Percentiles rank a stretch among this genome's conserved stretches.
These are phyloP conservation scores for Nidularia pulvinata DNA, from an alignment of 768 basidiomycete genomes.

Conservation along the genomic window DNA sequence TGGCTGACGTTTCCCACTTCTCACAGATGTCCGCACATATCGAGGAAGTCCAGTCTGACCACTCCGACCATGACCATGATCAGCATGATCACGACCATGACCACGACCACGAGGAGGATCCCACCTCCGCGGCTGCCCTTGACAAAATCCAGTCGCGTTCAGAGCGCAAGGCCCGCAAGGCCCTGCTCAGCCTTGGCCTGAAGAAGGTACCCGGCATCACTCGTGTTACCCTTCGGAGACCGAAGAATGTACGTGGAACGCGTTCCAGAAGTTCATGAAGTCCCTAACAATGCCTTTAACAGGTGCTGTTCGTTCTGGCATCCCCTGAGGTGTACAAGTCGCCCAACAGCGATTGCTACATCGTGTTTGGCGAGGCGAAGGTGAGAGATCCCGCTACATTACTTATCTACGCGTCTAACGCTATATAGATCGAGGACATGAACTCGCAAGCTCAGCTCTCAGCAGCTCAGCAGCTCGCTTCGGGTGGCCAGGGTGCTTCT, in stretches of 20 bases:
- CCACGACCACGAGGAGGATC: slow-evolving; percentile 73
- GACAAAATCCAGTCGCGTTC: slow-evolving; percentile 95
- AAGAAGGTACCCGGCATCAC: slow-evolving; percentile 94
- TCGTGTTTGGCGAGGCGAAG: slow-evolving; percentile 99
- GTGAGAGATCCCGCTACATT: slow-evolving; percentile 25
- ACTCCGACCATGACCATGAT: slow-evolving; percentile 66
- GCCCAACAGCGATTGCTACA: slow-evolving; percentile 96
- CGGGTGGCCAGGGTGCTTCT: slow-evolving; percentile 42
- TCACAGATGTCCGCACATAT: slow-evolving; percentile 78
- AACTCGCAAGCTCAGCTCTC: slow-evolving; percentile 76
- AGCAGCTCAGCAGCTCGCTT: slow-evolving; percentile 78
- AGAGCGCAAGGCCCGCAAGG: slow-evolving; percentile 95
- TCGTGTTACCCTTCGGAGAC: slow-evolving; percentile 91
- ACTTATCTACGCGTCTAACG: neutral
- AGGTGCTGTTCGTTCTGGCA: slow-evolving; percentile 92
- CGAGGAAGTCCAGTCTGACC: slow-evolving; percentile 83
- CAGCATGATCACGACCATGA: slow-evolving; percentile 55
- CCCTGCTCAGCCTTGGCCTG: slow-evolving; percentile 86
- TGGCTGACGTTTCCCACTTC: slow-evolving; percentile 23
- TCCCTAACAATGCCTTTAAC: neutral
- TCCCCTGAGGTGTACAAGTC: slow-evolving; percentile 98
- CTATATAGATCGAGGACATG: slow-evolving; percentile 79
- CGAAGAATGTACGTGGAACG: slow-evolving; percentile 84
- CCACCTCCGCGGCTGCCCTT: slow-evolving; percentile 79
- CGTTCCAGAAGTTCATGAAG: neutral